phyloP scores from a whole-genome alignment of 192 early-diverging fungal genomes.

The Gaertneriomyces semiglobifer region DNA sequence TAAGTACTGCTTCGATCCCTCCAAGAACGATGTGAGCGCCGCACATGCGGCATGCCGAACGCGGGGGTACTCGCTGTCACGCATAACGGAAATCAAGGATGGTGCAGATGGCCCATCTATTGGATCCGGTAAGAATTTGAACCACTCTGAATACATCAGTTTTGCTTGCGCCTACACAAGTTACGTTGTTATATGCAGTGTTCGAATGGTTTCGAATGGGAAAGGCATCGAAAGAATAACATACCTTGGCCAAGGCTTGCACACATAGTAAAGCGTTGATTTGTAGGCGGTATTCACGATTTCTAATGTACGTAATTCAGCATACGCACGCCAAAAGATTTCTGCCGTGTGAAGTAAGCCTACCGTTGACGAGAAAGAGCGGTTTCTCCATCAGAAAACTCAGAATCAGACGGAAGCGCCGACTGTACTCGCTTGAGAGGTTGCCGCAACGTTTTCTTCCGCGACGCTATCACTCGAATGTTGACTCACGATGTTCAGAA shows the following conservation, averaged over 20 bases:
- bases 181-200: too few species aligned
- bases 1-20: conserved; percentile 41
- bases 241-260: conserved; percentile 37
- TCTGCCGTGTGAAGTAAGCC: conserved; percentile 3
- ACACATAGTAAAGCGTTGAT: conserved; percentile 33
- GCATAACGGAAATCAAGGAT: conserved; percentile 24
- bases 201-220: too few species aligned
- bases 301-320: background rate
- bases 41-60: conserved; percentile 30
- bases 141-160: conserved; percentile 40
- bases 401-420: conserved; percentile 33
- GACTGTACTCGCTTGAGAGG: background rate
- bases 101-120: conserved; percentile 13
- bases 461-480: too few species aligned
- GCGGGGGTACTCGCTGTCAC: conserved; percentile 18
- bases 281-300: conserved; percentile 20
- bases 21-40: conserved; percentile 33
- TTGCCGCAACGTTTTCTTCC: background rate
- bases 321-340: background rate
- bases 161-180: conserved; percentile 31
- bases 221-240: too few species aligned
- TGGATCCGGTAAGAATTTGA: conserved; percentile 34
- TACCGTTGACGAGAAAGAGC: conserved; percentile 20
- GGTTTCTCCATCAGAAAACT: conserved; percentile 28
- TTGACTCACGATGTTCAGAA: too few species aligned